Conservation (phyloP, 2,329 filamentous ascomycete genomes). For the Aspergillus carbonarius region DNA sequence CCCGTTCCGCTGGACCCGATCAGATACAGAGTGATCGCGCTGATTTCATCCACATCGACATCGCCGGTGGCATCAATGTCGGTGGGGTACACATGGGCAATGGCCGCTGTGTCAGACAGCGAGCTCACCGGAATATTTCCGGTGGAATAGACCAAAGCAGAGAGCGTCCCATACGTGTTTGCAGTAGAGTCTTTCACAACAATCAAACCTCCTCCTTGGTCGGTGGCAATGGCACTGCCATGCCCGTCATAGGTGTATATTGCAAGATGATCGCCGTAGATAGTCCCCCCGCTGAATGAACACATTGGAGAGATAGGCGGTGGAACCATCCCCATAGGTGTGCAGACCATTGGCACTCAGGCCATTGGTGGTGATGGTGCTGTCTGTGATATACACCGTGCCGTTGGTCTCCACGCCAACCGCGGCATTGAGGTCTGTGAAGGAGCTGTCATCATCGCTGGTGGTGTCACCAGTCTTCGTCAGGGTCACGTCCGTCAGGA, state of each 20-base stretch:
- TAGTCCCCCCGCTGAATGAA: not conserved
- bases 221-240: not conserved
- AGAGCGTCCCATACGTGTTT: not conserved
- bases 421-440: not conserved
- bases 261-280: not conserved
- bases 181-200: not conserved
- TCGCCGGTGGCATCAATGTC: not conserved
- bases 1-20: not conserved
- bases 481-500: not conserved
- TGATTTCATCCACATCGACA: not conserved
- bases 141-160: not conserved
- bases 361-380: not conserved
- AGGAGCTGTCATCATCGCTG: not conserved
- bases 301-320: not conserved
- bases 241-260: not conserved
- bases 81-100: not conserved
- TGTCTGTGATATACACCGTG: not conserved
- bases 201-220: not conserved
- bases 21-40: not conserved
- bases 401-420: not conserved
- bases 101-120: not conserved
- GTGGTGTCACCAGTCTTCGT: not conserved
- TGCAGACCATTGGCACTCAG: not conserved
- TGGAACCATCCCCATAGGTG: not conserved
- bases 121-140: not conserved